Base-by-base conservation (phyloP, 2,329 filamentous ascomycete genomes). In the Annulohypoxylon truncatum region DNA sequence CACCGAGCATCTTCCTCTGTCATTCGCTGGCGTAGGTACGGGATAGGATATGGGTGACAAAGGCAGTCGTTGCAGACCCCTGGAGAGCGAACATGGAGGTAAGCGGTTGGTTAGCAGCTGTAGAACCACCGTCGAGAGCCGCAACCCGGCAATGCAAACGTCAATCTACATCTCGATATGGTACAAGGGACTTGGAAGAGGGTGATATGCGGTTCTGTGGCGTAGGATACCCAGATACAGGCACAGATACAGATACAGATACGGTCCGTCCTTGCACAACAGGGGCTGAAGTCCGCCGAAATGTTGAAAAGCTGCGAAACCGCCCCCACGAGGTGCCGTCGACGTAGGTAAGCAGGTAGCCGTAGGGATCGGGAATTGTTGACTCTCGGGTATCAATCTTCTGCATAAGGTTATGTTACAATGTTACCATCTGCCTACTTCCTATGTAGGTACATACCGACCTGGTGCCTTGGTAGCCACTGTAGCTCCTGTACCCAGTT, bases 361-460 rank as follows among this genome's bases (percentile, higher is more conserved):
- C 68, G 68, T 63, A 48, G 59, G 62, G 61, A 68, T 70, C 67
- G 67, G 67, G 59, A 70, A 68, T 67, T 67, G 64, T 68, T 66
- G 64, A 64, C 52, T 64, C 64, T 68, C 67, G 67, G 67, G 58
- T 65, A 70, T 68, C 67, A 61, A 69, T 65, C 64, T 4, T 68
- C 61, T 66, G 64, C 67, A 67, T 67, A 67, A 67, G 64, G 63
- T 69, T 68, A 68, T 67, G 65, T 61, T 56, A 60, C 66, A 65
- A 65, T 64, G 64, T 59, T 65, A 60, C 64, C 55, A 31, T 50
- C 54, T 67, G 53, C 64, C 53, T 44, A 35, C 53, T 52, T 29
- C 42, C 47, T 61, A 50, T 18, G 42, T 54, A 48, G 28, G 47
- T 53, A 51, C 28, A n/a, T 51, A 26, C 10, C n/a, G n/a, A n/a